Base-by-base conservation (phyloP, 2,329 filamentous ascomycete species). In the Microdochium paspali region DNA sequence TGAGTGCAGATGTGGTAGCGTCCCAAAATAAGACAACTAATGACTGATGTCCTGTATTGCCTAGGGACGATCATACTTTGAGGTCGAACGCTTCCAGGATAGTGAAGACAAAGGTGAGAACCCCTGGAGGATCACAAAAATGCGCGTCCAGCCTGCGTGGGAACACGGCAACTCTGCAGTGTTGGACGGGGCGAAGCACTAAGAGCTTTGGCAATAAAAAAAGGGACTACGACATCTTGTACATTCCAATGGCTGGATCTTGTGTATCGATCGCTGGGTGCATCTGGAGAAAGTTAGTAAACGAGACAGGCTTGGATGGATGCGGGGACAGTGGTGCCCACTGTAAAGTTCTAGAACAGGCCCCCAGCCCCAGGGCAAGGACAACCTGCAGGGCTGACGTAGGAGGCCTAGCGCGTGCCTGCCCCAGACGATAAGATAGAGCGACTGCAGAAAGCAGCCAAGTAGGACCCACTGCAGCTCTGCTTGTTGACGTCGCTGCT, bases 111-210 rank as follows among this genome's bases (percentile, higher is more conserved):
- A 55, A 20, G 58, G 57, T 2, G 40, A 55, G 20, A 64, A 66
- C 45, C 59, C 60, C 0, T 64, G 60, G 61, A 53, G 61, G 3
- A 57, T 64, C 44, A 56, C 51, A 24, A 56, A 48, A 28, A 58
- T 59, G 21, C 51, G 45, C 12, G 47, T 56, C 39, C 48, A 49
- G 10, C 24, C 51, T 18, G 46, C 48, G 10, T 64, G 60, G 62
- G 50, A 55, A 25, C 56, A 53, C 24, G 59, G 58, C 3, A 61
- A 56, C 45, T 20, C 35, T 3, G 35, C 35, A 5, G 35, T 40
- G 6, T 24, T n/a, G n/a, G 47, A 40, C 6, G 35, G 3, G 6
- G 35, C 35, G 35, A 40, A n/a, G n/a, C n/a, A n/a, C n/a, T n/a
- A n/a, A 21, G 35, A 40, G 18, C 13, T 40, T n/a, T 21, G 35